A percentile compares a stretch with the other conserved stretches of the same genome.
Conservation (phyloP, 2,329 filamentous ascomycete genomes). For the Aspergillus fischeri region DNA sequence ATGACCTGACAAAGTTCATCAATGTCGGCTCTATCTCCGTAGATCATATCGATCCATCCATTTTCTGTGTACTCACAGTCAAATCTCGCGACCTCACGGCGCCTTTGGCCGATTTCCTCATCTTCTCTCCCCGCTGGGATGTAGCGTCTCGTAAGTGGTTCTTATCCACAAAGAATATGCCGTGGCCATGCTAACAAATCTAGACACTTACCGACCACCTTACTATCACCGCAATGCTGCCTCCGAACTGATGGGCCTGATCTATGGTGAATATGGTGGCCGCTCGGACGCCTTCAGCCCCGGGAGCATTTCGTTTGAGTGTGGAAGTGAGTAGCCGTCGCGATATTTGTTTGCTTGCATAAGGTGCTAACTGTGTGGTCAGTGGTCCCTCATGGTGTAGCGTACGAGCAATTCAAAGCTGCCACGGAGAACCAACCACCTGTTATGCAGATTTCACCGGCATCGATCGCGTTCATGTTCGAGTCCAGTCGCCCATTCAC, state of each 20-base stretch:
- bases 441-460: constrained; percentile 28
- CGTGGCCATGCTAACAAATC: neutral
- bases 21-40: constrained; percentile 38
- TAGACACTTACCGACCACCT: constrained; percentile 38
- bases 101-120: constrained; percentile 36
- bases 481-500: constrained; percentile 33
- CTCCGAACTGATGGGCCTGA: constrained; percentile 37
- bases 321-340: constrained; percentile 23
- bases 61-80: constrained; percentile 40
- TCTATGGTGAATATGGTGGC: constrained; percentile 33
- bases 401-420: constrained; percentile 32
- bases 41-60: constrained; percentile 40
- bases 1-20: constrained; percentile 39
- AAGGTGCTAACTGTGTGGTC: constrained; percentile 1
- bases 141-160: constrained; percentile 31
- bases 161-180: neutral
- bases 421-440: constrained; percentile 25
- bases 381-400: constrained; percentile 36
- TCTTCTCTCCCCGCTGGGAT: constrained; percentile 40
- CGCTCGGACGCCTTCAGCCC: constrained; percentile 33
- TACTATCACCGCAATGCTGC: constrained; percentile 43
- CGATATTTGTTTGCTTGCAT: neutral
- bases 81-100: constrained; percentile 33
- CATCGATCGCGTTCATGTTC: constrained; percentile 35
- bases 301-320: constrained; percentile 34